Conservation (phyloP, 1,139 yeast genomes). For the Debaryomyces subglobosus region DNA sequence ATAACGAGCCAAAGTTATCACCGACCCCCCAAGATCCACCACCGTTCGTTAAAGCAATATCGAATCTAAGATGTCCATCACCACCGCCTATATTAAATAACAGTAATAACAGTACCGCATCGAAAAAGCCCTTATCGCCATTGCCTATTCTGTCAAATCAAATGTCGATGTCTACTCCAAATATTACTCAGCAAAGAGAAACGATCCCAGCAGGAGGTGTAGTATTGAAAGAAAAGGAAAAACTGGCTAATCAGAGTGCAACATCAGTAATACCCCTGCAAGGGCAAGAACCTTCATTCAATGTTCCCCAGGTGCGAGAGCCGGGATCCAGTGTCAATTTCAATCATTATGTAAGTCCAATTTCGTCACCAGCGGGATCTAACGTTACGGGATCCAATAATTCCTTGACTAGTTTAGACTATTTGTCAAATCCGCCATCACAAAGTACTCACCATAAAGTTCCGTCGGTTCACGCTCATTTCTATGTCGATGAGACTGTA, state of each 20-base stretch:
- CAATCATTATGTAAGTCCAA: constrained; percentile 4
- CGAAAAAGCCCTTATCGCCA: constrained; percentile 17
- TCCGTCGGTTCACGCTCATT: constrained; percentile 79
- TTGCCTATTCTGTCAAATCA: constrained; percentile 2
- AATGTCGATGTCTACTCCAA: constrained; percentile 2
- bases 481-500: constrained; percentile 70
- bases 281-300: not conserved
- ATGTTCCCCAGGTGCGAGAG: not conserved
- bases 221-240: constrained; percentile 38
- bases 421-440: constrained; percentile 34
- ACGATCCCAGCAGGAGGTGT: constrained; percentile 58
- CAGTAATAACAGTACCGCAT: constrained; percentile 6
- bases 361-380: constrained; percentile 14
- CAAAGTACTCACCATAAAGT: constrained; percentile 51
- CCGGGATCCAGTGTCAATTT: constrained; percentile 3
- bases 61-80: constrained; percentile 64
- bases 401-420: constrained; percentile 32
- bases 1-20: constrained; percentile 10
- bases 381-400: constrained; percentile 9
- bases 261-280: not conserved
- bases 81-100: constrained; percentile 67
- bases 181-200: constrained; percentile 24
- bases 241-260: constrained; percentile 12
- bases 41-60: constrained; percentile 53
- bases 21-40: constrained; percentile 29